Evolutionary conservation across 2,329 filamentous ascomycete species (phyloP), one percentile per base, ranked within the genome.

Genomic region (Penicillium sp.): DNA sequence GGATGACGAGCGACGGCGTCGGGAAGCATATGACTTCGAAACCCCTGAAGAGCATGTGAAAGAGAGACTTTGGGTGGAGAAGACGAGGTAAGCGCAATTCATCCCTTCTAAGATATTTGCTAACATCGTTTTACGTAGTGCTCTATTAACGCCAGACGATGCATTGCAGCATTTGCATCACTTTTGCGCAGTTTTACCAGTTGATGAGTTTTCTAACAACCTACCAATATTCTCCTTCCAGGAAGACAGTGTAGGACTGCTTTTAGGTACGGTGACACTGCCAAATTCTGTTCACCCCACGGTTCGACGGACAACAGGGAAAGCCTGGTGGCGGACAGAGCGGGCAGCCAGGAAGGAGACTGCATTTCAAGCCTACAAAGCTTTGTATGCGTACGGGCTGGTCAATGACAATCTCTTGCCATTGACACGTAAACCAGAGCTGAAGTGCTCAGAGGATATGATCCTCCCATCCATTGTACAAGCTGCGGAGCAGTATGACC

Each of bases 321-420:
- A 71, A 29, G 60, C 69, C 35, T 60, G 70, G n/a, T 97, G 92
- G 92, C 72, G 63, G 11, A 89, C 86, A 0, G 87, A 94, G 66
- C 83, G 80, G 55, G 85, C 85, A 62, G 91, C 92, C 0, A 85
- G 80, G 62, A 90, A 89, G 67, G 93, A 97, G 71, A 90, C 88
- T 1, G 89, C 90, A 0, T 94, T 96, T 59, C 84, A 90, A 66
- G 89, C 92, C 1, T 96, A 92, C 67, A 74, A 83, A 22, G 79
- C 79, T 5, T 78, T 97, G 0, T 86, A 93, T 67, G 64, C 82
- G 8, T 87, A 83, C 26, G 88, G 88, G 0, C 76, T 97, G 5
- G 73, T 97, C 1, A 92, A 90, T 59, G 84, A 95, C 14, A 81
- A 96, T 64, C 74, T 97, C 0, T 78, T 96, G 39, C 93, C 93